A percentile compares a stretch with the other conserved stretches of the same genome.
Evolutionary conservation across 208 protist genomes (phyloP).

Genomic region (Wallacemonas sp.): DNA sequence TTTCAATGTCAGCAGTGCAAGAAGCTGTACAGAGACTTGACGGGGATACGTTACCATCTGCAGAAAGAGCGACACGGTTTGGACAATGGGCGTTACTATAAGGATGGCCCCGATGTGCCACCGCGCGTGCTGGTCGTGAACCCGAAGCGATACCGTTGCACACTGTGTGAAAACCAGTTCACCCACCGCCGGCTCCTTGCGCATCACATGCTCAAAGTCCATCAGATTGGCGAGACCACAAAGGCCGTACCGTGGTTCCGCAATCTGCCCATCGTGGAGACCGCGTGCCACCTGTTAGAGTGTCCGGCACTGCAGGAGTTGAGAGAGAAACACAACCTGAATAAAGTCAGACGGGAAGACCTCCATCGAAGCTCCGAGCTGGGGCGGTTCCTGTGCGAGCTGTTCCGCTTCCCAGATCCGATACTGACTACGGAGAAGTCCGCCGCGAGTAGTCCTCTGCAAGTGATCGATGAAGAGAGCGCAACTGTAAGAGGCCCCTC

Average conservation of each 20-base stretch:
- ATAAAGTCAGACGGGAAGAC: neutral
- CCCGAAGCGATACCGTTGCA: neutral
- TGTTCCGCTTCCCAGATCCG: neutral
- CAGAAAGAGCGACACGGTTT: neutral
- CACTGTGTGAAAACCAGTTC: neutral
- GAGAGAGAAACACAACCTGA: neutral
- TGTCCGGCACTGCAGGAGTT: slow-evolving; percentile 1
- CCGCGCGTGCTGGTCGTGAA: neutral
- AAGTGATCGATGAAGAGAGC: neutral
- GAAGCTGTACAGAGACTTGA: neutral
- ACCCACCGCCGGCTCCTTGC: neutral
- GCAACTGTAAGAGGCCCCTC: neutral
- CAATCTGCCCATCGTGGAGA: neutral
- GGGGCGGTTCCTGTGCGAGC: neutral
- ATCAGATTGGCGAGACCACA: neutral
- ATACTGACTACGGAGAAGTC: neutral
- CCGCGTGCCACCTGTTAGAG: slow-evolving; percentile 1
- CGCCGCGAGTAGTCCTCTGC: neutral
- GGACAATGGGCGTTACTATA: neutral
- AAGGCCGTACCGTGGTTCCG: neutral
- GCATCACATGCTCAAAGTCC: neutral
- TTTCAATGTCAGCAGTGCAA: neutral
- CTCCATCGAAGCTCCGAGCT: neutral
- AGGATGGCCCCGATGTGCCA: neutral
- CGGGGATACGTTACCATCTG: neutral